Percentiles rank a stretch among this genome's conserved stretches.
Conservation (phyloP, 2,329 filamentous ascomycete genomes). For the Pyrenophora graminea region DNA sequence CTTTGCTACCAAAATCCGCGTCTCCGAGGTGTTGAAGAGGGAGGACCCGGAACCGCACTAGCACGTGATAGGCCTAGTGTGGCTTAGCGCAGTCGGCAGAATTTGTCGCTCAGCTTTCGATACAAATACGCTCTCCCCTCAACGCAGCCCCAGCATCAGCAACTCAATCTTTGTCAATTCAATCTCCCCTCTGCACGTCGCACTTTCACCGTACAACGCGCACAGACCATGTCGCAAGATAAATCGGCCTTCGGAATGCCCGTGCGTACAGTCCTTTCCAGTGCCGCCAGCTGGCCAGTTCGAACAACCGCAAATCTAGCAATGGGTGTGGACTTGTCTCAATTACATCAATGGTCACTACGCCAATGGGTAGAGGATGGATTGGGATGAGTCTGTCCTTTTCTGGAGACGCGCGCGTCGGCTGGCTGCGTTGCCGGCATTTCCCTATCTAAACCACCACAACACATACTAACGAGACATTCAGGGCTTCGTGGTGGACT, state of each 20-base stretch:
- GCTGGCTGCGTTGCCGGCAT: conserved; percentile 21
- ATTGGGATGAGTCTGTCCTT: conserved; percentile 25
- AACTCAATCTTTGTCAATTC: conserved; percentile 22
- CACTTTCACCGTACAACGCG: not conserved
- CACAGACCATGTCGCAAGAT: conserved; percentile 10
- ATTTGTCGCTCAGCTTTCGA: conserved; percentile 23
- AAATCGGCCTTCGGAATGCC: conserved; percentile 52
- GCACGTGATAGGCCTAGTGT: conserved; percentile 24
- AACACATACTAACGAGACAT: conserved; percentile 34
- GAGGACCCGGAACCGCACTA: conserved; percentile 19
- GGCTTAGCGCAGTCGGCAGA: conserved; percentile 30
- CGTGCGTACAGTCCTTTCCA: conserved; percentile 36
- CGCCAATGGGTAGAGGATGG: conserved; percentile 19
- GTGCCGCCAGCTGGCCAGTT: conserved; percentile 24
- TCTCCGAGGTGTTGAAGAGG: conserved; percentile 30
- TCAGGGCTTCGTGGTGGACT: conserved; percentile 94
- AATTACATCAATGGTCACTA: conserved; percentile 32
- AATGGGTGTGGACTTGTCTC: conserved; percentile 31
- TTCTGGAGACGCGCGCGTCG: conserved; percentile 23
- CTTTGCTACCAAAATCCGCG: conserved; percentile 14
- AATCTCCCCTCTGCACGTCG: conserved; percentile 26
- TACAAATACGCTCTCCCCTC: conserved; percentile 31
- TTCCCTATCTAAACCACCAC: conserved; percentile 20
- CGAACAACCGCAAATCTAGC: conserved; percentile 20
- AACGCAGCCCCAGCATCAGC: conserved; percentile 9